Percentiles rank a stretch among this genome's conserved stretches.
Conservation (phyloP, 2,329 filamentous ascomycete species). For the Pseudogymnoascus sp. region DNA sequence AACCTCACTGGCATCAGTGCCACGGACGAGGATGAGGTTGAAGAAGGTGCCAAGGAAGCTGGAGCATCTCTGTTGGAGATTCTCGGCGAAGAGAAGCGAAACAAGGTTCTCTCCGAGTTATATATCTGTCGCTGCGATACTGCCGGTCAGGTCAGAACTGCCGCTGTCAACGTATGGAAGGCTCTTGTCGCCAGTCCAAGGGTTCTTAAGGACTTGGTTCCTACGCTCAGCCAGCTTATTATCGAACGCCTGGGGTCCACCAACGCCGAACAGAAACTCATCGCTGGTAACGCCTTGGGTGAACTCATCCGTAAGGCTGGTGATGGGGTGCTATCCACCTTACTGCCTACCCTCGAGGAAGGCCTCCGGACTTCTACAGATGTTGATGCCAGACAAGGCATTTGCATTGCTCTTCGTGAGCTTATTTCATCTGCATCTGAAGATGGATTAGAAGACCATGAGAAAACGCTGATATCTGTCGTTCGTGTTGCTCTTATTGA, state of each 20-base stretch:
- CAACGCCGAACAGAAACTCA: slow-evolving; percentile 98
- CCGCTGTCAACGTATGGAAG: slow-evolving; percentile 93
- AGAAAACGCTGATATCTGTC: slow-evolving; percentile 89
- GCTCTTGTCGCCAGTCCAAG: slow-evolving; percentile 85
- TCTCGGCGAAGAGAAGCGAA: slow-evolving; percentile 89
- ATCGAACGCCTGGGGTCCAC: slow-evolving; percentile 89
- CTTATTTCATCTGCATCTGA: slow-evolving; percentile 82
- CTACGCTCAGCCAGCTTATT: slow-evolving; percentile 88
- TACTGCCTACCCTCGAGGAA: slow-evolving; percentile 87
- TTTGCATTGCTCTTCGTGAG: slow-evolving; percentile 91
- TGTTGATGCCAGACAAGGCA: slow-evolving; percentile 89
- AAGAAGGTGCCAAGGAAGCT: slow-evolving; percentile 72
- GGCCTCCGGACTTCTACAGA: slow-evolving; percentile 82
- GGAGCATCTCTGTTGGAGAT: slow-evolving; percentile 89
- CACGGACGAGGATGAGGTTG: slow-evolving; percentile 70
- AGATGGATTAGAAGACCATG: slow-evolving; percentile 86
- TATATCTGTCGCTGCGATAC: slow-evolving; percentile 98
- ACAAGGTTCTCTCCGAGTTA: slow-evolving; percentile 92
- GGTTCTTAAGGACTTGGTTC: slow-evolving; percentile 90
- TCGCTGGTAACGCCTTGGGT: slow-evolving; percentile 92
- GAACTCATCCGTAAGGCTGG: slow-evolving; percentile 96
- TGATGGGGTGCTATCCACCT: slow-evolving; percentile 78
- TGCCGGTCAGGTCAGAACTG: slow-evolving; percentile 78
- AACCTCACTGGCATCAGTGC: slow-evolving; percentile 91
- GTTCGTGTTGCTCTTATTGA: slow-evolving; percentile 90